These are phyloP conservation scores for Penicillium sp. DNA, from an alignment of 2,329 filamentous ascomycete species.

Conservation along the genomic window DNA sequence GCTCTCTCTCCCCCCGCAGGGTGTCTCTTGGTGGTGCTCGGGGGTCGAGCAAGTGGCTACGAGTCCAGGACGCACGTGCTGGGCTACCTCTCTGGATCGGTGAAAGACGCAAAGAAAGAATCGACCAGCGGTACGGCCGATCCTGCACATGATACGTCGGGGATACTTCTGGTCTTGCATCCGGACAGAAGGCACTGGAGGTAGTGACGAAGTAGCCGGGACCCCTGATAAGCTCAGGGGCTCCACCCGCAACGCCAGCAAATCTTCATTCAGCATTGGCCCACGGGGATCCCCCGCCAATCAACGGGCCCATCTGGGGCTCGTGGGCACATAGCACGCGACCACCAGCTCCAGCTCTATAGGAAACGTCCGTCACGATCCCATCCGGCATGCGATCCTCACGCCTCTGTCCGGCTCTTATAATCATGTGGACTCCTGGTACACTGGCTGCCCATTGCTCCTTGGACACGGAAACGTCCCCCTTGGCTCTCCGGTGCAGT, in stretches of 20 bases:
- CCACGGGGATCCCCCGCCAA: constrained; percentile 21
- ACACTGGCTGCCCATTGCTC: too few species aligned
- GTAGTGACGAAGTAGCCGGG: background rate
- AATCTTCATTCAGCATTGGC: constrained; percentile 23
- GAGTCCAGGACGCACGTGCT: constrained; percentile 18
- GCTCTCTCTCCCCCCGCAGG: too few species aligned
- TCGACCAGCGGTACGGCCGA: background rate
- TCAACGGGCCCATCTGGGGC: constrained; percentile 17
- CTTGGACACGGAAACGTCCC: background rate
- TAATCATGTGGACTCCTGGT: background rate
- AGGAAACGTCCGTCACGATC: constrained; percentile 11
- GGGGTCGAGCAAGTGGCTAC: background rate
- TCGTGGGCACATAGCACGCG: constrained; percentile 35
- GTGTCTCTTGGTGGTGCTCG: too few species aligned
- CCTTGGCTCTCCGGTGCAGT: background rate
- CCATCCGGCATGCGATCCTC: background rate
- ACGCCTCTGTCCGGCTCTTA: background rate
- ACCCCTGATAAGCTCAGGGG: constrained; percentile 17
- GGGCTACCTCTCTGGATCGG: constrained; percentile 15
- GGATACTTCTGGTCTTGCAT: background rate
- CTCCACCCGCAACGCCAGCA: constrained; percentile 17
- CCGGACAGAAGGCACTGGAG: too few species aligned
- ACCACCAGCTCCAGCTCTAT: constrained; percentile 20
- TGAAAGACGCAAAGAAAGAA: background rate
- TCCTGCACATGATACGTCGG: background rate